Evolutionary conservation across 148 eudicot species (phyloP), one percentile per base, ranked within the genome.

Genomic region (Silene uniflora): DNA sequence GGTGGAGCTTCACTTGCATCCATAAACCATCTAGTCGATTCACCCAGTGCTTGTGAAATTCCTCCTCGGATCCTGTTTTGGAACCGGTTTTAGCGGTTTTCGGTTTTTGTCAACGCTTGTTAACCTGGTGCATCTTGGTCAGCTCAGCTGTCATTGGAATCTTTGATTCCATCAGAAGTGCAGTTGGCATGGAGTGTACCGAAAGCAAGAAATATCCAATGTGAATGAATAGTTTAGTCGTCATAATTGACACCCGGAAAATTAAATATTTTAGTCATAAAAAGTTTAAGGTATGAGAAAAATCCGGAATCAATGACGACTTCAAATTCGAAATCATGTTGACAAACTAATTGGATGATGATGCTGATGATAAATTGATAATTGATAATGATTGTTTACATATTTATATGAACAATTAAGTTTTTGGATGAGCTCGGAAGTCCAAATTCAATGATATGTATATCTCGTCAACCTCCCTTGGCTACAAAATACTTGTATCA

Each of bases 81-180:
- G 52, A 47, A 47, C 7, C 13, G 12, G 10, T 47, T 8, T 47
- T 9, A 12, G 11, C 13, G 52, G 13, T 7, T 49, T 49, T 49
- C 4, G 22, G 22, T 9, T 58, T 58, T 0, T 21, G 64, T 61
- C 64, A 61, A 61, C 24, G 11, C 7, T 61, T 61, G 24, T 61
- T 21, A 22, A 22, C 13, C 25, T 61, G 24, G 25, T 21, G 64
- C 64, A 35, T 35, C 42, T 35, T 35, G 7, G 1, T 61, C 19
- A 58, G 22, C 62, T 58, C 16, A 61, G 65, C 65, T 22, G 65
- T 22, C 19, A 61, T 61, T 61, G 27, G 65, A 61, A 61, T 61
- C 29, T 61, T 23, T 61, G 11, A 61, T 61, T 23, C 27, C 12
- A 22, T 23, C 65, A 61, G 65, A 61, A n/a, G n/a, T n/a, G n/a